Conservation (phyloP, 371 early-diverging fungal species). For the Funneliformis caledonium region DNA sequence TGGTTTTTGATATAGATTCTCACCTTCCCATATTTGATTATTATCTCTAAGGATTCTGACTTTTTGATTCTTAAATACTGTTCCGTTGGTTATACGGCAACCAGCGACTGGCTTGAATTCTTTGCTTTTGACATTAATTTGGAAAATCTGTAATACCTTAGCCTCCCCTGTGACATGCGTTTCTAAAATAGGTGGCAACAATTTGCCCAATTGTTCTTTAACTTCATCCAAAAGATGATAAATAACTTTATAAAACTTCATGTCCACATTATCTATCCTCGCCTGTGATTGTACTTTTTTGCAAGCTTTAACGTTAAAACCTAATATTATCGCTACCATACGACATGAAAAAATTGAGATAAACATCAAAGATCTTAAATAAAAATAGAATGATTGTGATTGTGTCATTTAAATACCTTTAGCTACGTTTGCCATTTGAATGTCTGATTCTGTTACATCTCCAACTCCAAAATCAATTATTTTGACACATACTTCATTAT, state of each 20-base stretch:
- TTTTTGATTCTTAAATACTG: slow-evolving; percentile 61
- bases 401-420: slow-evolving; percentile 46
- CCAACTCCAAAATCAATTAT: slow-evolving; percentile 87
- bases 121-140: slow-evolving; percentile 74
- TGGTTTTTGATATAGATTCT: slow-evolving; percentile 15
- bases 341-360: background rate
- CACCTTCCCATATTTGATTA: slow-evolving; percentile 73
- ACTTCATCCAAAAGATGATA: slow-evolving; percentile 90
- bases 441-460: slow-evolving; percentile 78
- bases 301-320: slow-evolving; percentile 88
- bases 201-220: slow-evolving; percentile 74
- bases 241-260: slow-evolving; percentile 80
- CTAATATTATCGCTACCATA: slow-evolving; percentile 66
- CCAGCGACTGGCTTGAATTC: slow-evolving; percentile 79
- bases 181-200: slow-evolving; percentile 78
- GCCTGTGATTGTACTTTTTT: slow-evolving; percentile 74
- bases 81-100: slow-evolving; percentile 82
- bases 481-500: slow-evolving; percentile 74
- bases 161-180: slow-evolving; percentile 89
- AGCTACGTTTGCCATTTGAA: slow-evolving; percentile 71
- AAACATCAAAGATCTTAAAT: no score
- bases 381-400: background rate
- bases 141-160: slow-evolving; percentile 80
- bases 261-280: slow-evolving; percentile 60
- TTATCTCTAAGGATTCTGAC: slow-evolving; percentile 74